Percentiles rank a stretch among this genome's conserved stretches.
phyloP scores from a whole-genome alignment of 73 alveolate species.

The Tetrahymena borealis region DNA sequence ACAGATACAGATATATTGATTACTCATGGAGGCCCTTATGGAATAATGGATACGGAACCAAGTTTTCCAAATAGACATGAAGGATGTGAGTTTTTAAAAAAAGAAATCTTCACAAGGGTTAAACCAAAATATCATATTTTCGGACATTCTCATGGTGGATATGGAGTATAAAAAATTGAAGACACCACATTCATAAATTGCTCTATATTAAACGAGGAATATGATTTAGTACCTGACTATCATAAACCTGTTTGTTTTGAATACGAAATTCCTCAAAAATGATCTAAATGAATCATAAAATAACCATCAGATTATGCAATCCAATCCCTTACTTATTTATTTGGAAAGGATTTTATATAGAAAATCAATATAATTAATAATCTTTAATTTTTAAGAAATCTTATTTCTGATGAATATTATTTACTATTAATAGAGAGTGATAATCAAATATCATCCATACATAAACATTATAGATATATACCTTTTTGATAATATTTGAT shows the following conservation, averaged over 20 bases:
- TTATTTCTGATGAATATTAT: too few species aligned
- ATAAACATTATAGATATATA: too few species aligned
- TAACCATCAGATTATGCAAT: too few species aligned
- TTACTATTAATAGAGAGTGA: too few species aligned
- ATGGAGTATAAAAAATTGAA: constrained; percentile 18
- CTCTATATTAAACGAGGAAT: constrained; percentile 6
- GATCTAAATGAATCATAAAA: too few species aligned
- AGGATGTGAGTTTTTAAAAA: constrained; percentile 10
- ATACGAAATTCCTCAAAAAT: background rate
- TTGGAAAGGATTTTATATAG: too few species aligned
- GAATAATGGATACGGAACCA: constrained; percentile 6
- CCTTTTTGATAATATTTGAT: too few species aligned
- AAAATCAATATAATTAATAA: too few species aligned
- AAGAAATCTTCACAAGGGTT: constrained; percentile 2
- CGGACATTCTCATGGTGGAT: constrained; percentile 51
- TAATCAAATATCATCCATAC: too few species aligned
- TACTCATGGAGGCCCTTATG: constrained; percentile 51
- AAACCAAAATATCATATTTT: constrained; percentile 39
- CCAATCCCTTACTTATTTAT: too few species aligned
- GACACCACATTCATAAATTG: constrained; percentile 37
- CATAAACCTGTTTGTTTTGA: background rate
- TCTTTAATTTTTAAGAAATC: too few species aligned
- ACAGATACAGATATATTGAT: constrained; percentile 31
- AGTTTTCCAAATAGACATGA: background rate
- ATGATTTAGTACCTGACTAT: background rate